Conservation (phyloP, 257 asterid genomes). For the Solanum bulbocastanum region DNA sequence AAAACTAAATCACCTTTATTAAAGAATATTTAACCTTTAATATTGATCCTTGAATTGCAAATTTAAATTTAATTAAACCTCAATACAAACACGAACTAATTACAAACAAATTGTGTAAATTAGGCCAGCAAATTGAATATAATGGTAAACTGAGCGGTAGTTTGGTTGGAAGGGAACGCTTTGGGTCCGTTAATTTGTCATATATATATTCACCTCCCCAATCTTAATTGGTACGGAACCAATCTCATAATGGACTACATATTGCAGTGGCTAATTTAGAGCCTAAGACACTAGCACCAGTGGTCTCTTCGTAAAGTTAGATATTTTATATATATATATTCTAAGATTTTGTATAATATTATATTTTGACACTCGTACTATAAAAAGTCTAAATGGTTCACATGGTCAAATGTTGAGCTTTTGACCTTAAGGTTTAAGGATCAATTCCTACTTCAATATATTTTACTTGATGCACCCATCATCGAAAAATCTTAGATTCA, state of each 20-base stretch:
- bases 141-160: neutral
- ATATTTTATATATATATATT: too few species aligned
- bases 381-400: too few species aligned
- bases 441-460: too few species aligned
- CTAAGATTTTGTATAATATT: too few species aligned
- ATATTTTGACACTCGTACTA: too few species aligned
- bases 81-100: neutral
- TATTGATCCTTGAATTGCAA: fast-evolving
- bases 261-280: too few species aligned
- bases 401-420: too few species aligned
- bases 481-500: too few species aligned
- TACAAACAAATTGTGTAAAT: neutral
- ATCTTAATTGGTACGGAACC: neutral
- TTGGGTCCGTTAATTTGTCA: neutral
- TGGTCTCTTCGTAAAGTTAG: too few species aligned
- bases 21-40: neutral
- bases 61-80: neutral
- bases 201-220: neutral
- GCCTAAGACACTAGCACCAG: too few species aligned
- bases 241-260: neutral
- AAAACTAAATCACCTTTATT: neutral
- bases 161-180: constrained; percentile 25
- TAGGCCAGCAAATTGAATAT: neutral
- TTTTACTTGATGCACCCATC: too few species aligned
- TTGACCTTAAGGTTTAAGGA: too few species aligned